Base-by-base conservation (phyloP, 495 filamentous ascomycete genomes). In the Neohortaea acidophila region DNA sequence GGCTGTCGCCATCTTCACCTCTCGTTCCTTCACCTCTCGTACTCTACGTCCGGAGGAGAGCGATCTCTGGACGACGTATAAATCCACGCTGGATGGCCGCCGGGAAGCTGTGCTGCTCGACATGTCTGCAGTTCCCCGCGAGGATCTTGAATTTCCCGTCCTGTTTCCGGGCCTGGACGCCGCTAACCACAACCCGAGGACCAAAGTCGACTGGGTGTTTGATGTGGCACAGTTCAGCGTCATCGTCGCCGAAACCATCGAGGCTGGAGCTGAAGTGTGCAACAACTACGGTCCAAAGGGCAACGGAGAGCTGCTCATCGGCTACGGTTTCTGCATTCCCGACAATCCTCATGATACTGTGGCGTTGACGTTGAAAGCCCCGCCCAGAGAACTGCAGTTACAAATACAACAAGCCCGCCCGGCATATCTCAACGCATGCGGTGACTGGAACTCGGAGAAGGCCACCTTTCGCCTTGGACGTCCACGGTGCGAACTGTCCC, bases 241-340 rank as follows among this genome's bases (percentile, higher is more conserved):
- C 40, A 50, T 66, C 18, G 54, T 67, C 7, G 50, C 67, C 18
- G 65, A 73, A 14, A 26, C 56, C 7, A 49, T 71, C n/a, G 20
- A 49, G 4, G 52, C 61, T 8, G 71, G 70, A 2, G 45, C 62
- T 9, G 69, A 80, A 49, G 63, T 80, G 14, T 67, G 60, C 18
- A 81, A 81, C 48, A 81, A 81, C 50, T 81, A 81, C 42, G 75
- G 70, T 0, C 67, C 73, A 3, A 74, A 78, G 34, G 63, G 69
- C 35, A 81, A 81, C 41, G 75, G 73, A 47, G 73, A 79, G 48
- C 51, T 80, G 21, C 60, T 81, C 35, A 62, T 79, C 58, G 77
- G 76, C 29, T 81, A 81, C 33, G 77, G 77, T 2, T 81, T 81
- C 52, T 70, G 68, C 40, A 59, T 77, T 8, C 45, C 56, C 2